A percentile compares a stretch with the other conserved stretches of the same genome.
These are phyloP conservation scores for Lipomyces orientalis DNA, from an alignment of 805 yeast genomes.

Conservation along the genomic window DNA sequence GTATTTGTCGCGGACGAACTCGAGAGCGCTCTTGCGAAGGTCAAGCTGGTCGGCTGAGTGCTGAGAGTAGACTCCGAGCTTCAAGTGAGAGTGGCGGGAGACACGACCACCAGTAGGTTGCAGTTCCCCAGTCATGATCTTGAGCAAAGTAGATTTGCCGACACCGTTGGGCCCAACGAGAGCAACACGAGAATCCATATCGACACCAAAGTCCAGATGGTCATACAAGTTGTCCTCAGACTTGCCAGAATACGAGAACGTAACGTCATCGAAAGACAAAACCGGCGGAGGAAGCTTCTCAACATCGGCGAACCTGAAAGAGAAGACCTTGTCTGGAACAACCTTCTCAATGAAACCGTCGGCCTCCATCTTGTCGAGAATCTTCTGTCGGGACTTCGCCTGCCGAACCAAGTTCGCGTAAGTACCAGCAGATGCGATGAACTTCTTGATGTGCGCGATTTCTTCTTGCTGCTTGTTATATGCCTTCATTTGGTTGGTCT, in stretches of 20 bases:
- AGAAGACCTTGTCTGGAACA: conserved; percentile 88
- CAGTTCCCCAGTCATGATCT: conserved; percentile 94
- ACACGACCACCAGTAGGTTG: conserved; percentile 93
- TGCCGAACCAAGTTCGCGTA: conserved; percentile 98
- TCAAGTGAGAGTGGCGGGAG: conserved; percentile 95
- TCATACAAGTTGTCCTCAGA: conserved; percentile 87
- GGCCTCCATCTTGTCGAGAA: conserved; percentile 99
- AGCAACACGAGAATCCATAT: conserved; percentile 98
- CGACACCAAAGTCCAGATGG: conserved; percentile 94
- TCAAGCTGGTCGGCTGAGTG: conserved; percentile 99
- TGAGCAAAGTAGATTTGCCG: conserved; percentile 94
- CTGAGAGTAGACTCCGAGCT: conserved; percentile 98
- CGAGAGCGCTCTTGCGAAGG: conserved; percentile 91
- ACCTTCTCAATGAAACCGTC: conserved; percentile 93
- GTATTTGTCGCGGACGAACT: conserved; percentile 95
- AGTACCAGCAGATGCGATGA: conserved; percentile 99
- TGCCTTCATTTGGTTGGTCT: conserved; percentile 97
- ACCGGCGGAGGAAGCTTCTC: conserved; percentile 99
- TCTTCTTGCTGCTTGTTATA: conserved; percentile 98
- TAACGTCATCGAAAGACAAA: conserved; percentile 91
- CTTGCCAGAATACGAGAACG: conserved; percentile 79
- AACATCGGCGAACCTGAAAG: conserved; percentile 91
- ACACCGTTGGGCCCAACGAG: conserved; percentile 99
- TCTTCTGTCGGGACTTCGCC: conserved; percentile 99
- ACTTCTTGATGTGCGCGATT: conserved; percentile 96